phyloP scores from a whole-genome alignment of 176 grass and related monocot genomes.

The Avena eriantha region DNA sequence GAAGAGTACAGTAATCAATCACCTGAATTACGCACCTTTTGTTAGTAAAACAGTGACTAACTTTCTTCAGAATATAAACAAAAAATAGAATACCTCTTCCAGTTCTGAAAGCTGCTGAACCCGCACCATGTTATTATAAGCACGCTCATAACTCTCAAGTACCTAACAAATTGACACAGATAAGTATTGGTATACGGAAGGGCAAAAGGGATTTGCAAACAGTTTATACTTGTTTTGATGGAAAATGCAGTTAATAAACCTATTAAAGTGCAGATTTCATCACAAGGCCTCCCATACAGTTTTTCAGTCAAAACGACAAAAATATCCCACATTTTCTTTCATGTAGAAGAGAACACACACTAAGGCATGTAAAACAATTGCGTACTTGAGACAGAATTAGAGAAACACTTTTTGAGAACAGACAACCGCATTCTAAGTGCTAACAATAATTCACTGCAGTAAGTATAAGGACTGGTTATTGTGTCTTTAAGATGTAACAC shows the following conservation, averaged over 20 bases:
- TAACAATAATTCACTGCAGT: neutral
- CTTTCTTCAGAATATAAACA: slow-evolving; percentile 14
- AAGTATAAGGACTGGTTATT: slow-evolving; percentile 27
- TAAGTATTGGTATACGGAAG: slow-evolving; percentile 31
- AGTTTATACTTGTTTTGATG: slow-evolving; percentile 18
- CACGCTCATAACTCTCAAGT: slow-evolving; percentile 98
- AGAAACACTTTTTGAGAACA: slow-evolving; percentile 1
- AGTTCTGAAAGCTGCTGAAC: slow-evolving; percentile 98
- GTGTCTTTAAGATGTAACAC: neutral
- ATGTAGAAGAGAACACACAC: slow-evolving; percentile 1
- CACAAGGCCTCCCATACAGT: neutral
- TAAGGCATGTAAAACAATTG: neutral
- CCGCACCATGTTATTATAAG: slow-evolving; percentile 98
- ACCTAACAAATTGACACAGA: slow-evolving; percentile 54
- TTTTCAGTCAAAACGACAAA: neutral
- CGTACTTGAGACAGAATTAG: slow-evolving; percentile 10
- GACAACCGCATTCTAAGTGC: neutral
- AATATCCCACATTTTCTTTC: neutral
- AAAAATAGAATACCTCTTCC: slow-evolving; percentile 74
- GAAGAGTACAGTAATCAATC: slow-evolving; percentile 98
- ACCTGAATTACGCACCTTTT: slow-evolving; percentile 57
- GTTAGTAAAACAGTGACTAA: slow-evolving; percentile 37
- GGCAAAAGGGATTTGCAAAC: slow-evolving; percentile 26
- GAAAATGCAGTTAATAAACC: slow-evolving; percentile 16
- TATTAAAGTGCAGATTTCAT: slow-evolving; percentile 15